phyloP scores from a whole-genome alignment of 2,329 filamentous ascomycete genomes.

The Trichoderma polysporum region DNA sequence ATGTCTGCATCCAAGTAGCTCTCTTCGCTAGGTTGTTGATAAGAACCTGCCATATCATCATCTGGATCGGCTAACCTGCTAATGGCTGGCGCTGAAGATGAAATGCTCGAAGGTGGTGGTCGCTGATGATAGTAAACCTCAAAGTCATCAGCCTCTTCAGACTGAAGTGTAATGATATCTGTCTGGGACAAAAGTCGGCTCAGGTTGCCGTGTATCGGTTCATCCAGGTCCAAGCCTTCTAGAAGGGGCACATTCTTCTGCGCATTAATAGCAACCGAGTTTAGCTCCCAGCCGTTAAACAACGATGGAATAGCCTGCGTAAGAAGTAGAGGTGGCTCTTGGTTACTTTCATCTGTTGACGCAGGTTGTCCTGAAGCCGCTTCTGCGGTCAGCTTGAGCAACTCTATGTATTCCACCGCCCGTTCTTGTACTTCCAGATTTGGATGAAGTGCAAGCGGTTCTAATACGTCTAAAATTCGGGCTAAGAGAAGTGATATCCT shows the following conservation, averaged over 20 bases:
- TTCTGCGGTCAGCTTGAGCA: conserved; percentile 83
- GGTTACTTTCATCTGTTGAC: conserved; percentile 50
- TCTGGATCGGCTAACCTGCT: conserved; percentile 51
- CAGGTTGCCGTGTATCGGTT: conserved; percentile 76
- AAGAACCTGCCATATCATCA: conserved; percentile 52
- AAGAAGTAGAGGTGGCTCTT: conserved; percentile 77
- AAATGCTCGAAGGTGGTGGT: conserved; percentile 50
- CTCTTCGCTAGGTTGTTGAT: conserved; percentile 62
- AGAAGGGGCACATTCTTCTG: conserved; percentile 85
- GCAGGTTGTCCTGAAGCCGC: conserved; percentile 67
- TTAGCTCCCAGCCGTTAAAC: conserved; percentile 83
- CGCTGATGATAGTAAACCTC: conserved; percentile 63
- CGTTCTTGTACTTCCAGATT: conserved; percentile 93
- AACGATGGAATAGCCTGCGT: conserved; percentile 88
- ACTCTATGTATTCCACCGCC: conserved; percentile 86
- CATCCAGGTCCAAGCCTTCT: conserved; percentile 72
- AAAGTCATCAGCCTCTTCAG: conserved; percentile 64
- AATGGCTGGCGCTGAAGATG: conserved; percentile 54
- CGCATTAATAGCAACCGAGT: conserved; percentile 81
- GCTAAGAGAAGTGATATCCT: conserved; percentile 75
- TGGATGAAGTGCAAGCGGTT: conserved; percentile 76
- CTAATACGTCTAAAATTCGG: conserved; percentile 77
- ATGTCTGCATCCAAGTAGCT: conserved; percentile 71
- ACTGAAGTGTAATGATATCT: conserved; percentile 48
- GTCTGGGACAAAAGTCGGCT: conserved; percentile 62